Evolutionary conservation across 2,329 filamentous ascomycete species (phyloP), one percentile per base, ranked within the genome.

Genomic region (Penicillium verrucosum): DNA sequence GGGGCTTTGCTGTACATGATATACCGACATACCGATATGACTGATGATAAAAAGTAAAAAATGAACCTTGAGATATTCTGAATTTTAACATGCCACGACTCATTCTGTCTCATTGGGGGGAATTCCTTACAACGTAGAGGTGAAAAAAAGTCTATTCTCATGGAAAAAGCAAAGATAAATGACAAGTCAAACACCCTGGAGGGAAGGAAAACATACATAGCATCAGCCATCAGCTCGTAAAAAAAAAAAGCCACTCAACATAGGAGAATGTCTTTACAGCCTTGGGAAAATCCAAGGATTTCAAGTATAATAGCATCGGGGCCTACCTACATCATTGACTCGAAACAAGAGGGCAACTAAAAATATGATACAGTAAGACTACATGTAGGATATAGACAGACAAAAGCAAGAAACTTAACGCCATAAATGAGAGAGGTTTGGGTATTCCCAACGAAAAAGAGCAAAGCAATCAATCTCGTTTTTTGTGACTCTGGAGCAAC

Each of bases 21-120:
- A 55, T 41, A 60, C 51, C 54, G 52, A 58, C 56, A 60, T 59
- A 60, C 51, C 54, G 52, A 58, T 57, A 61, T 60, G 59, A 64
- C 21, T 63, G 59, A 65, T 56, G 60, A 65, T 43, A 36, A 58
- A 57, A 63, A 51, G 21, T 45, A 52, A 57, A 56, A 56, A 56
- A 52, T 32, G 45, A 16, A 29, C 7, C n/a, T 45, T 29, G 16
- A 30, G 34, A 48, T 51, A 54, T 48, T 49, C 47, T 55, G 27
- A 29, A 57, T 48, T 53, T 34, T 30, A 42, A 41, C 23, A 34
- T 38, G 10, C 11, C 27, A 46, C 21, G 30, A 32, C 8, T 37
- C 18, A 27, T 18, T 48, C 7, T 23, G 21, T 29, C 9, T 36
- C 30, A 34, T 12, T 29, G 16, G 8, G 7, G 27, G 25, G 9